Evolutionary conservation across 2,329 filamentous ascomycete genomes (phyloP), one percentile per base, ranked within the genome.

Genomic region (Annulohypoxylon truncatum): DNA sequence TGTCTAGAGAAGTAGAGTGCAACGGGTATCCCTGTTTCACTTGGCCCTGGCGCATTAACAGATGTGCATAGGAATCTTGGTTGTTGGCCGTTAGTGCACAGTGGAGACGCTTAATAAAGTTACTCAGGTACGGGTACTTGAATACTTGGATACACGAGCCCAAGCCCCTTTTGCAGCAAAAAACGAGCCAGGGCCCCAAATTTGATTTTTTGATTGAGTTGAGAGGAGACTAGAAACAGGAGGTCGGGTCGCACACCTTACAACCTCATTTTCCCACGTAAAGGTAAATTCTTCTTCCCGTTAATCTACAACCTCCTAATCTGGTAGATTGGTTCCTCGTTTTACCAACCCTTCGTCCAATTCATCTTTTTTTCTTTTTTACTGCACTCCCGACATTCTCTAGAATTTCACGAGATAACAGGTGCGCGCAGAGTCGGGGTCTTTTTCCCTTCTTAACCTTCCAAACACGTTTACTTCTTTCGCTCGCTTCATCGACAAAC

Each of bases 401-500:
- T 69, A 69, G 35, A 50, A 29, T 53, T 44, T 66, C 38, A 64
- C 51, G 61, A 69, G 64, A 60, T 57, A 63, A 44, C 35, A 52
- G 47, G 60, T 54, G 51, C 63, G 67, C 71, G 68, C 64, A 67
- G 63, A 68, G 67, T 58, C 59, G 58, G 48, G 47, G 18, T 47
- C 28, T 22, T 18, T 48, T 26, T 24, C 58, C 58, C 66, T 52
- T 57, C 48, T 52, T 3, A 15, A 8, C 35, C 35, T 18, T 38
- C 35, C 35, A 38, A 57, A 42, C 31, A 55, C 1, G 35, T 55
- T 50, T 56, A 56, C 51, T 66, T 64, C 62, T 64, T 71, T 58
- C 70, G 48, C 71, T 72, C 73, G 70, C 68, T 74, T 70, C 68
- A 70, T 71, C 69, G 63, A 62, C 64, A 40, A 66, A 67, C 54